Percentiles rank a stretch among this genome's conserved stretches.
Evolutionary conservation across 1,284 basidiomycete genomes (phyloP).

Genomic region (Tranzscheliella williamsii): DNA sequence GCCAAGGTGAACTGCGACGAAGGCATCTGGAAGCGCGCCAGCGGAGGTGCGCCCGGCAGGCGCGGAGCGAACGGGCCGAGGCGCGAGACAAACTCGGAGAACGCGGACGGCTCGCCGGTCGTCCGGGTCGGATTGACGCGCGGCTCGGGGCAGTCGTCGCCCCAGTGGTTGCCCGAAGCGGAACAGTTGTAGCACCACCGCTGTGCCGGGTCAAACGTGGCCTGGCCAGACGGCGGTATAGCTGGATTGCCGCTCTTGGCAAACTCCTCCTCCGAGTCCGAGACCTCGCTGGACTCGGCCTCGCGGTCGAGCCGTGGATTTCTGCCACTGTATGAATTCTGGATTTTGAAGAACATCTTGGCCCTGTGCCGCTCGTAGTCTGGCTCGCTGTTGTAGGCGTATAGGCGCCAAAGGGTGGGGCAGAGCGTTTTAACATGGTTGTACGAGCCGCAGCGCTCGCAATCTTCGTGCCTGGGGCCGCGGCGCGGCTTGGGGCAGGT

Average conservation of each 20-base stretch:
- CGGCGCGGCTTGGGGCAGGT: constrained; percentile 66
- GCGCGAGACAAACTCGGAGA: constrained; percentile 71
- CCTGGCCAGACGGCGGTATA: constrained; percentile 3
- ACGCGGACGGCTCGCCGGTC: constrained; percentile 71
- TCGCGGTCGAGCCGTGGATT: constrained; percentile 11
- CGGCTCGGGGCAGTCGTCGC: constrained; percentile 76
- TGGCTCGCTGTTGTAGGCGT: constrained; percentile 72
- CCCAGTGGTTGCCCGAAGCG: constrained; percentile 72
- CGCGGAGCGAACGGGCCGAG: constrained; percentile 74
- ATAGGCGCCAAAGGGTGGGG: constrained; percentile 83
- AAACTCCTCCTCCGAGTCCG: constrained; percentile 25
- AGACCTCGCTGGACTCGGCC: constrained; percentile 17
- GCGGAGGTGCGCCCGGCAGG: constrained; percentile 19
- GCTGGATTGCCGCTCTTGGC: constrained; percentile 6
- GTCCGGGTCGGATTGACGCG: constrained; percentile 66
- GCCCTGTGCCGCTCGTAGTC: constrained; percentile 63
- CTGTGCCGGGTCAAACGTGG: constrained; percentile 61
- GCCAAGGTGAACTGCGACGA: constrained; percentile 37
- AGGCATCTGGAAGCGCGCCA: constrained; percentile 16
- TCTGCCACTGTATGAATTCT: constrained; percentile 1
- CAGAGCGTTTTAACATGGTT: constrained; percentile 78
- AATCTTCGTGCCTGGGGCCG: constrained; percentile 63
- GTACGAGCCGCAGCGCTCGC: constrained; percentile 74
- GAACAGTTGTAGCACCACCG: constrained; percentile 91
- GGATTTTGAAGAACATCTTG: constrained; percentile 15